Evolutionary conservation across 164 flowering plant species (phyloP), one percentile per base, ranked within the genome.

Genomic region (Vitis rotundifolia): DNA sequence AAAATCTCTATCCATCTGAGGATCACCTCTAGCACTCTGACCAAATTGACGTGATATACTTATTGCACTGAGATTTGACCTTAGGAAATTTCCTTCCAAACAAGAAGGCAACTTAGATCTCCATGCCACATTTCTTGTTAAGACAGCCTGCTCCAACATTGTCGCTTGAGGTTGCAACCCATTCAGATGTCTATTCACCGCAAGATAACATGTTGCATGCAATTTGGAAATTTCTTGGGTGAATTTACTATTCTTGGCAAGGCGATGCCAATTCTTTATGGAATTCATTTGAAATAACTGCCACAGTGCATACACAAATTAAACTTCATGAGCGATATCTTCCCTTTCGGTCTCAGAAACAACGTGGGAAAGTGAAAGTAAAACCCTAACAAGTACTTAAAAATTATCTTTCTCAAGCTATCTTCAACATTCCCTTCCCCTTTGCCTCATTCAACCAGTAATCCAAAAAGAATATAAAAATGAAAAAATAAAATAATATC

Each of bases 1-100:
- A 72, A 88, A 87, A 59, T 90, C 89, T 61, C 98, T 80, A 71
- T 73, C 81, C 76, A 90, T 70, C 13, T 53, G 48, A 58, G 85
- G 76, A 65, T 77, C 87, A 64, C 63, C 67, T 16, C 49, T 44
- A 64, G n/a, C 60, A 37, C 47, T 48, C 15, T 64, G 63, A 28
- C 68, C 63, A 73, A 76, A 80, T 44, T 52, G 72, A 9, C 82
- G 81, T 61, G 63, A 75, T 5, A 63, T 14, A 49, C 61, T 37
- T 22, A 16, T 18, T 48, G 54, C 9, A 58, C 64, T 63, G 29
- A 71, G 64, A 48, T 68, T 67, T 26, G 69, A 8, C 67, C 71
- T 56, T 48, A 28, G 28, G 66, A 63, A 44, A 61, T 64, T 68
- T 51, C 70, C 80, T 37, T 37, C 7, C 5, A 5, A 37, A 6